Percentiles rank a stretch among this genome's conserved stretches.
Evolutionary conservation across 768 basidiomycete species (phyloP).

Genomic region (Lactarius tabidus): DNA sequence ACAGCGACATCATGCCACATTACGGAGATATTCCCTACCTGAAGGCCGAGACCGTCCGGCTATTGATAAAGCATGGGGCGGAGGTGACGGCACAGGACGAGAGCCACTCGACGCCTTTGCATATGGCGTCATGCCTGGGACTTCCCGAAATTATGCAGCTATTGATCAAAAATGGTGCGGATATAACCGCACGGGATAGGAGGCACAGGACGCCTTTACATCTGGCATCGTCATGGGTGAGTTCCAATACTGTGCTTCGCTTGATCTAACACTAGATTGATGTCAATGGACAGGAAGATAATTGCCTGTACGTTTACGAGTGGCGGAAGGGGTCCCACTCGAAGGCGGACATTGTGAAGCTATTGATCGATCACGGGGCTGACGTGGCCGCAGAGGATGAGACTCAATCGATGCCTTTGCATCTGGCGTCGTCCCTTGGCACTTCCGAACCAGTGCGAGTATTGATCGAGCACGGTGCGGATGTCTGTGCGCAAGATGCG

Average conservation of each 20-base stretch:
- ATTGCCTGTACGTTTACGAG: too few species aligned
- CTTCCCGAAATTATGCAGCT: neutral
- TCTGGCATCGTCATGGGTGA: neutral
- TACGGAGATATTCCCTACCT: rapidly evolving
- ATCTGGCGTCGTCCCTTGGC: neutral
- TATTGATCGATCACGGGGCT: neutral
- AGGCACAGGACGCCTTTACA: neutral
- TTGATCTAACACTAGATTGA: neutral
- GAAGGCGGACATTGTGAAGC: neutral
- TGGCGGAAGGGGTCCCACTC: too few species aligned
- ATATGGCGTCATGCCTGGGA: neutral
- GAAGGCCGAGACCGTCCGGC: neutral
- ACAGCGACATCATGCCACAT: rapidly evolving
- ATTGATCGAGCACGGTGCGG: neutral
- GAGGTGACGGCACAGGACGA: neutral
- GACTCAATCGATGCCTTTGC: neutral
- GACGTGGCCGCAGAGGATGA: neutral
- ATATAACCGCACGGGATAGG: neutral
- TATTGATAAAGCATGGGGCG: neutral
- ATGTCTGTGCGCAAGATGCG: neutral
- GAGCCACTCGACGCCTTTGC: neutral
- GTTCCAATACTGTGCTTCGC: neutral
- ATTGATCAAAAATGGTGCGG: neutral
- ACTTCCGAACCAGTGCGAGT: neutral
- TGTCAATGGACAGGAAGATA: neutral